Conservation (phyloP, 306 rosid species). For the Quercus rubra region DNA sequence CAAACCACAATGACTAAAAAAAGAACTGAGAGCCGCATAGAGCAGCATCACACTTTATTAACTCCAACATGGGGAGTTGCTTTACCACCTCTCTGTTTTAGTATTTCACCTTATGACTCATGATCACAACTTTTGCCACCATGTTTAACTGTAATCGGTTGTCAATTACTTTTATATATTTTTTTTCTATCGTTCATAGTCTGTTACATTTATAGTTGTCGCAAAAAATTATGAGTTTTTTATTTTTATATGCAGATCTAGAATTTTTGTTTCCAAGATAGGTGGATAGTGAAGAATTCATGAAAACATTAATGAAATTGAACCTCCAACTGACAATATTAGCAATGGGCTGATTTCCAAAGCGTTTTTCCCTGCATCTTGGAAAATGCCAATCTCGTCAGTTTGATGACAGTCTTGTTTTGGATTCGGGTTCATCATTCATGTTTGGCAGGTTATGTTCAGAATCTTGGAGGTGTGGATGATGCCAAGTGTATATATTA, state of each 20-base stretch:
- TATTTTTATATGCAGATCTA: too few relatives aligned
- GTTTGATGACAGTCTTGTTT: slow-evolving; percentile 64
- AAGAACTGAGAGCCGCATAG: too few relatives aligned
- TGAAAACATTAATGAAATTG: not conserved
- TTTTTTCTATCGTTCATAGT: fast-evolving
- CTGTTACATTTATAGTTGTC: fast-evolving
- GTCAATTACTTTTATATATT: too few relatives aligned
- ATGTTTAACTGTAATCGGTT: fast-evolving
- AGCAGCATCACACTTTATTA: too few relatives aligned
- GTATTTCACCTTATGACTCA: not conserved
- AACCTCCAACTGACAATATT: not conserved
- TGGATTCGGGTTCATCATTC: slow-evolving; percentile 74
- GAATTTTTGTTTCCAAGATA: not conserved
- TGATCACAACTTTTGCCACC: not conserved
- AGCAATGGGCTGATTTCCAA: not conserved
- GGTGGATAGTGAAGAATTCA: not conserved
- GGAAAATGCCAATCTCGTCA: not conserved
- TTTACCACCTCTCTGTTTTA: not conserved
- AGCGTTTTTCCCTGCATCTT: not conserved
- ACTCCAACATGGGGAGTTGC: too few relatives aligned
- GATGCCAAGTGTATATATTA: slow-evolving; percentile 40
- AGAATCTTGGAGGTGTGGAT: slow-evolving; percentile 30
- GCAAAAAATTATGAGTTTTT: fast-evolving
- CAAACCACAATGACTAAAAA: too few relatives aligned
- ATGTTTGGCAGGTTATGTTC: slow-evolving; percentile 62